Evolutionary conservation across 2,329 filamentous ascomycete genomes (phyloP), one percentile per base, ranked within the genome.

Genomic region (Apiospora kogelbergensis): DNA sequence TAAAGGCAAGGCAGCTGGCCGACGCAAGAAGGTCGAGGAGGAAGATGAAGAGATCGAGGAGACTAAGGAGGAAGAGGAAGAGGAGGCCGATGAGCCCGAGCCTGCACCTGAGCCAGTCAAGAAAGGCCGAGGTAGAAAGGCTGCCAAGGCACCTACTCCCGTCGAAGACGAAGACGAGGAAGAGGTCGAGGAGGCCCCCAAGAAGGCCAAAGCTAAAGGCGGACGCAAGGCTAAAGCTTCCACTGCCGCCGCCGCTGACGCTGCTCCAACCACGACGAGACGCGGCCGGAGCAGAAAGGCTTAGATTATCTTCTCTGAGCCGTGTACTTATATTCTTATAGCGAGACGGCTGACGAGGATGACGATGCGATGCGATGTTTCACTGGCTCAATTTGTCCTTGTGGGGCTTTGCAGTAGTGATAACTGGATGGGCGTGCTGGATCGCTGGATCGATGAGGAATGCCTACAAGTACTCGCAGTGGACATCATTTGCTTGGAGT

Each of bases 41-140:
- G 77, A 77, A 11, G 68, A 72, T 22, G 74, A 74, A 11, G 77
- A 77, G 24, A n/a, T n/a, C n/a, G 75, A 76, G 33, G 74, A 70
- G n/a, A 71, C 71, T 33, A 73, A 73, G 3, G 73, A 75, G 46
- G 76, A 76, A 22, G 75, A 72, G 11, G 68, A 71, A 22, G 74
- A 74, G 10, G 71, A 75, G 44, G 77, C 76, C 17, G 75, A 75
- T 33, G 74, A 76, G 24, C 71, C 70, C 24, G 42, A 71, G 30
- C 69, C 69, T 17, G 69, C 71, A 30, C 72, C 77, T 57, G 76
- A 74, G 7, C 78, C 78, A 63, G 78, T 33, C 44, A 66, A 48
- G 24, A 66, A 40, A 9, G 65, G 65, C 26, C 17, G 65, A 13
- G 45, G 65, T 10, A 66, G 79, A 73, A 72, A 81, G 69, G 77